Evolutionary conservation across 352 stramenopile species (phyloP).

Genomic region (Pythium dissotocum): DNA sequence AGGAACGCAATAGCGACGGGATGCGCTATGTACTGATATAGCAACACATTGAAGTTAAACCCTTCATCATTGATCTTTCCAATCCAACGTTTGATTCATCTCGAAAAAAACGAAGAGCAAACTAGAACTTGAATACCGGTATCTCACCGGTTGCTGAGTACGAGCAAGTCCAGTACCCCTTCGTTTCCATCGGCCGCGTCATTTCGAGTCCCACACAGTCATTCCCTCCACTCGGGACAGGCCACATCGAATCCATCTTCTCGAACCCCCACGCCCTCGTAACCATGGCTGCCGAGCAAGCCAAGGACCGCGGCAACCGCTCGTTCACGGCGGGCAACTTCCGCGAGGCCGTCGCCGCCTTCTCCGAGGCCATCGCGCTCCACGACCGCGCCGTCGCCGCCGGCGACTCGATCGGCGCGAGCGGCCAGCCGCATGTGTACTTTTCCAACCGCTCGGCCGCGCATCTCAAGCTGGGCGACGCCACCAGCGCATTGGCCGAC

Average conservation of each 20-base stretch:
- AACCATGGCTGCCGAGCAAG: constrained; percentile 81
- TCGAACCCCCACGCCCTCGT: not conserved
- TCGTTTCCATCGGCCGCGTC: not conserved
- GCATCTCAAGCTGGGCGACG: constrained; percentile 80
- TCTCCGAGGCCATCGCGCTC: constrained; percentile 80
- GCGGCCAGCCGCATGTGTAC: constrained; percentile 51
- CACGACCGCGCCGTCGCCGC: constrained; percentile 32
- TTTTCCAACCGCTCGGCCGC: constrained; percentile 85
- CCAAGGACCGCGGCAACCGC: constrained; percentile 86
- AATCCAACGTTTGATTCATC: not conserved
- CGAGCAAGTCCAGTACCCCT: not conserved
- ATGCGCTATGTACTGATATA: not conserved
- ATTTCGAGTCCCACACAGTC: not conserved
- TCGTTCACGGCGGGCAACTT: constrained; percentile 73
- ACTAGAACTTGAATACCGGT: constrained; percentile 1
- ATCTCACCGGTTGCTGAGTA: not conserved
- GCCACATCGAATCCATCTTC: not conserved
- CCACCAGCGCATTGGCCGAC: constrained; percentile 64
- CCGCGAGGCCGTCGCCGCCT: constrained; percentile 63
- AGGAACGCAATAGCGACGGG: not conserved
- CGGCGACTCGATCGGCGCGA: constrained; percentile 9
- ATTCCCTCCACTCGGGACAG: not conserved
- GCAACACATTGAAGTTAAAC: not conserved
- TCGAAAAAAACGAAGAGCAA: not conserved
- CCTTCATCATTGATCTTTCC: not conserved